Evolutionary conservation across 805 yeast genomes (phyloP).

Genomic region (Kuraishia capsulata): DNA sequence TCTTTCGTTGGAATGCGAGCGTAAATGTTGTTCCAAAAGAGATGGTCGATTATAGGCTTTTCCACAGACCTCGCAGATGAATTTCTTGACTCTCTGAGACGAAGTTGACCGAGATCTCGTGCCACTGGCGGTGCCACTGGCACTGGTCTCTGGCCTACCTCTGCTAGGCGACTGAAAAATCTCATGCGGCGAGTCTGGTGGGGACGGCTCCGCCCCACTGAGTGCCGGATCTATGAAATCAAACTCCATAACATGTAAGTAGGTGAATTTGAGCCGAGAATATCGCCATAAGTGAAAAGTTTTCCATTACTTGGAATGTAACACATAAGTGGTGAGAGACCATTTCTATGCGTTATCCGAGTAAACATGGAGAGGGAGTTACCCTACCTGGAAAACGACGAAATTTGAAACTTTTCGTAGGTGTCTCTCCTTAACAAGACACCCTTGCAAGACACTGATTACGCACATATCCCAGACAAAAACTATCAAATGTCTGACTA

Average conservation of each 20-base stretch:
- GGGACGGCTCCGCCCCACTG: background rate
- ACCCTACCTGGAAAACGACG: too few species aligned
- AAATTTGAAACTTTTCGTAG: too few species aligned
- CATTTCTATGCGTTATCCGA: too few species aligned
- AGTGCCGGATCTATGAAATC: background rate
- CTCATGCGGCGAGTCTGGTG: background rate
- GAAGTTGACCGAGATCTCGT: conserved; percentile 25
- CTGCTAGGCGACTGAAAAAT: background rate
- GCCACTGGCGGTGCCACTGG: background rate
- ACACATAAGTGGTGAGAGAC: background rate
- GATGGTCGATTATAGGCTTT: conserved; percentile 80
- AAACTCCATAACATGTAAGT: background rate
- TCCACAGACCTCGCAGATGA: conserved; percentile 62
- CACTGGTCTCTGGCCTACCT: background rate
- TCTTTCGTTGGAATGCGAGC: conserved; percentile 72
- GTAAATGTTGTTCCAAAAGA: conserved; percentile 68
- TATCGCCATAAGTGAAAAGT: too few species aligned
- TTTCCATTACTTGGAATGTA: too few species aligned
- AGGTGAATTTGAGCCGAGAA: too few species aligned
- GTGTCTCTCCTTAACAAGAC: too few species aligned
- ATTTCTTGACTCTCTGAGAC: conserved; percentile 44
- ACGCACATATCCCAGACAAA: too few species aligned
- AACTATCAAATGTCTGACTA: conserved; percentile 45
- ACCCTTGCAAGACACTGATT: too few species aligned
- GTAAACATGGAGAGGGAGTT: too few species aligned